These are phyloP conservation scores for Amesomyces nigricolor DNA, from an alignment of 2,329 filamentous ascomycete genomes.

Conservation along the genomic window DNA sequence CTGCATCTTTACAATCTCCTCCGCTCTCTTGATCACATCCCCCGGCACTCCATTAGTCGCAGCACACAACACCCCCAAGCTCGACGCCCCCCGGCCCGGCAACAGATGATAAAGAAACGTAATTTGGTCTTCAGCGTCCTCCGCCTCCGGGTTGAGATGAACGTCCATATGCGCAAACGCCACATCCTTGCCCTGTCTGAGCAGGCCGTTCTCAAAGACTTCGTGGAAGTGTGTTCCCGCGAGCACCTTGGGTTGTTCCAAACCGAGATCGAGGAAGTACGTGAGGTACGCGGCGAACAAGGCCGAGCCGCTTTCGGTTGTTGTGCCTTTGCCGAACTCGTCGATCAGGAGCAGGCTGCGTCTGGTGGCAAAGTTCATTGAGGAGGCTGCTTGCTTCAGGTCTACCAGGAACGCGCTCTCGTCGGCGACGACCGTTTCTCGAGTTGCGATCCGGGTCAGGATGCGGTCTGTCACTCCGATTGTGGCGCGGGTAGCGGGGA, in stretches of 20 bases:
- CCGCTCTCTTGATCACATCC: slow-evolving; percentile 68
- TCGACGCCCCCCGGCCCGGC: slow-evolving; percentile 66
- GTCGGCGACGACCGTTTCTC: slow-evolving; percentile 53
- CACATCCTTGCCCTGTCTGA: slow-evolving; percentile 47
- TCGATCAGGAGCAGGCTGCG: slow-evolving; percentile 84
- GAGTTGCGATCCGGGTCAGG: slow-evolving; percentile 74
- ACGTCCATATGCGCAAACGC: slow-evolving; percentile 69
- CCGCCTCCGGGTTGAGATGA: slow-evolving; percentile 48
- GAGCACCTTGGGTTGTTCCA: slow-evolving; percentile 50
- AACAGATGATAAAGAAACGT: slow-evolving; percentile 69
- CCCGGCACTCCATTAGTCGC: slow-evolving; percentile 75
- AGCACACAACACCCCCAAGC: slow-evolving; percentile 82
- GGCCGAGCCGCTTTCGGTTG: slow-evolving; percentile 52
- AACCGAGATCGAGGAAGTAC: slow-evolving; percentile 46
- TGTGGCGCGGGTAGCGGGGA: slow-evolving; percentile 69
- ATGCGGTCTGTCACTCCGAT: slow-evolving; percentile 93
- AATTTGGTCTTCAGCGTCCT: slow-evolving; percentile 54
- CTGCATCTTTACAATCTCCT: slow-evolving; percentile 63
- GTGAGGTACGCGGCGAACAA: slow-evolving; percentile 53
- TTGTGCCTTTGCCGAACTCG: slow-evolving; percentile 73
- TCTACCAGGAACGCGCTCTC: slow-evolving; percentile 69
- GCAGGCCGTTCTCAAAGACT: slow-evolving; percentile 60
- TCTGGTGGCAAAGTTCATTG: slow-evolving; percentile 66
- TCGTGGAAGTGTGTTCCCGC: slow-evolving; percentile 64
- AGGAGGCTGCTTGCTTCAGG: slow-evolving; percentile 76